These are phyloP conservation scores for Tarenaya hassleriana DNA, from an alignment of 345 rosid species.

Conservation along the genomic window DNA sequence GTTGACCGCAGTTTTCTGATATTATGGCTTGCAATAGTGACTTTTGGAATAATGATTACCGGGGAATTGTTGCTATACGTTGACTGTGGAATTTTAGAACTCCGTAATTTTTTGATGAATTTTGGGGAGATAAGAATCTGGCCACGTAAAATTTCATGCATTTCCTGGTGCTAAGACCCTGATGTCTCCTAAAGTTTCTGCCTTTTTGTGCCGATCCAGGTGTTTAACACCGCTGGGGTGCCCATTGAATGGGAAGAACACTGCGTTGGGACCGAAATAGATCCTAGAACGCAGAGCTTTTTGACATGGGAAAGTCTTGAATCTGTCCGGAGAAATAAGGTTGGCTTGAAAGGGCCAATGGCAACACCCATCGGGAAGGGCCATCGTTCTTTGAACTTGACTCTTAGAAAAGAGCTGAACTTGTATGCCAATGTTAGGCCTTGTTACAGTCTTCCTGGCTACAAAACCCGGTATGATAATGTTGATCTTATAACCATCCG, in stretches of 20 bases:
- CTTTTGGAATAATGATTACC: background rate
- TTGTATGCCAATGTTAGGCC: constrained; percentile 95
- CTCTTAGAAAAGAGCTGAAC: constrained; percentile 88
- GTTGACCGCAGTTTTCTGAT: background rate
- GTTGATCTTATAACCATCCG: constrained; percentile 90
- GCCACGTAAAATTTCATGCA: background rate
- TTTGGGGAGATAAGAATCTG: background rate
- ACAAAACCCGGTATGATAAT: constrained; percentile 83
- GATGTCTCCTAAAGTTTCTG: constrained; percentile 8
- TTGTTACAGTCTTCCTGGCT: constrained; percentile 91
- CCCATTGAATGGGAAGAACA: constrained; percentile 94
- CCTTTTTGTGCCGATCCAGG: constrained; percentile 33
- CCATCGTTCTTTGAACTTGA: constrained; percentile 89
- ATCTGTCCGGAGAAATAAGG: constrained; percentile 61
- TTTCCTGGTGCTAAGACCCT: background rate
- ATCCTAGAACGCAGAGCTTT: constrained; percentile 92
- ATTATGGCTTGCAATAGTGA: background rate
- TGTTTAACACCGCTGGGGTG: constrained; percentile 69
- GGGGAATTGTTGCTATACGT: constrained; percentile 9
- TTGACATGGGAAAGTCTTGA: constrained; percentile 94
- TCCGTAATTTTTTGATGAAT: background rate
- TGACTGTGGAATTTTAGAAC: background rate
- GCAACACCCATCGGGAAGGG: constrained; percentile 99
- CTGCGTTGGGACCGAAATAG: constrained; percentile 57
- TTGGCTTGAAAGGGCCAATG: constrained; percentile 98